A percentile compares a stretch with the other conserved stretches of the same genome.
These are phyloP conservation scores for Emericellopsis atlantica DNA, from an alignment of 2,329 filamentous ascomycete species.

Conservation along the genomic window DNA sequence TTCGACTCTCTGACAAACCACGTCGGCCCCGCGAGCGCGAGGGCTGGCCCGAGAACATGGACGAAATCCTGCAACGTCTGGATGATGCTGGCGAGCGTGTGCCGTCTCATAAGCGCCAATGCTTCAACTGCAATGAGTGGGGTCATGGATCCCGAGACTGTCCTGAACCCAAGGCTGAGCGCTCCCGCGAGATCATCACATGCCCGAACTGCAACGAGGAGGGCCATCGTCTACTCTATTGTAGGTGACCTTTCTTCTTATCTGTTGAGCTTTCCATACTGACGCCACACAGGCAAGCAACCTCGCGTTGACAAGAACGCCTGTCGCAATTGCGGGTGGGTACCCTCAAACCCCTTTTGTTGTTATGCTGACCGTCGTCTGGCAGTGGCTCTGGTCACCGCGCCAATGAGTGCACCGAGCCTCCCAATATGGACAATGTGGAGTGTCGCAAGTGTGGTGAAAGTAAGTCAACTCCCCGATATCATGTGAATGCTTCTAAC, in stretches of 20 bases:
- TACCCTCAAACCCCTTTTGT: constrained; percentile 1
- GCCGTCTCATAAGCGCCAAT: constrained; percentile 44
- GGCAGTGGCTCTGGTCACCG: constrained; percentile 36
- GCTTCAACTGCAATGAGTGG: constrained; percentile 49
- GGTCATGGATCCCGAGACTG: constrained; percentile 53
- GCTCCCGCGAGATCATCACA: constrained; percentile 28
- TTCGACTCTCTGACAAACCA: constrained; percentile 47
- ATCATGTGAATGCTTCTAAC: constrained; percentile 1
- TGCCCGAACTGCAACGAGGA: constrained; percentile 53
- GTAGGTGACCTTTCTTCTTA: constrained; percentile 28
- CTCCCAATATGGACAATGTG: constrained; percentile 47
- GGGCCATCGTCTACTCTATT: constrained; percentile 59
- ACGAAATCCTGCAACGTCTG: constrained; percentile 53
- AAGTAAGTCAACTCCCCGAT: constrained; percentile 26
- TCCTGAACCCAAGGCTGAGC: constrained; percentile 41
- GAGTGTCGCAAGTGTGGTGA: constrained; percentile 55
- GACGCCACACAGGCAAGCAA: constrained; percentile 29
- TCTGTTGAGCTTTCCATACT: background rate
- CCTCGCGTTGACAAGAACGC: constrained; percentile 51
- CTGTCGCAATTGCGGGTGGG: constrained; percentile 55
- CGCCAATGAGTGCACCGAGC: constrained; percentile 39
- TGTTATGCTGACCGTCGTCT: constrained; percentile 4
- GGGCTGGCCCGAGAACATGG: constrained; percentile 43
- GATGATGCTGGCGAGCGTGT: constrained; percentile 52
- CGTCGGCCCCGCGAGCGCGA: constrained; percentile 44